These are phyloP conservation scores for Clonostachys sp. DNA, from an alignment of 2,329 filamentous ascomycete genomes.

Conservation along the genomic window DNA sequence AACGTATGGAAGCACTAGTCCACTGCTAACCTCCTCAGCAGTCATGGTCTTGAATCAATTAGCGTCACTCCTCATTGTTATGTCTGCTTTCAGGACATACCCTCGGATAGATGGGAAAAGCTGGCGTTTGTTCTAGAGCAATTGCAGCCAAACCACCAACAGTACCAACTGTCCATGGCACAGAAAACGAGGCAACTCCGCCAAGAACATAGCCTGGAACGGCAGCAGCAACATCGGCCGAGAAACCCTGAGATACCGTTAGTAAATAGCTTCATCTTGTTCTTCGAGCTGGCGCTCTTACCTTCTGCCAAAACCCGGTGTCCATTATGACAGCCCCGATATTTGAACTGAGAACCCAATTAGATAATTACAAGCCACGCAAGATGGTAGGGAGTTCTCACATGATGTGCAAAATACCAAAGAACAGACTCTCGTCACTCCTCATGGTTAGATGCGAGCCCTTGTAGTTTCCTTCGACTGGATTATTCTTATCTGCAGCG, in stretches of 20 bases:
- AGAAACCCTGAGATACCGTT: conserved; percentile 62
- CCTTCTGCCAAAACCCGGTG: conserved; percentile 72
- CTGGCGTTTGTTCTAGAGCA: background rate
- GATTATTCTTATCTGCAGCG: conserved; percentile 17
- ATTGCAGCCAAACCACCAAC: background rate
- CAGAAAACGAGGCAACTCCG: conserved; percentile 81
- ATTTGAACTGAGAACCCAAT: conserved; percentile 42
- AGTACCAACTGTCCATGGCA: conserved; percentile 55
- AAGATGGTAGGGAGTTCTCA: no score
- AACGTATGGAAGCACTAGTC: conserved; percentile 1
- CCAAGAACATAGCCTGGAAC: conserved; percentile 81
- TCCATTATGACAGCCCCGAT: conserved; percentile 61
- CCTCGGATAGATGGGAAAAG: conserved; percentile 3
- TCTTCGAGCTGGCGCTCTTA: no score
- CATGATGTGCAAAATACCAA: conserved; percentile 81
- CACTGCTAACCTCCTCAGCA: conserved; percentile 1
- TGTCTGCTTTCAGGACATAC: no score
- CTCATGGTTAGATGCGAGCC: conserved; percentile 76
- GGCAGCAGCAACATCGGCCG: conserved; percentile 73
- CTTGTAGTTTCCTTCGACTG: conserved; percentile 56
- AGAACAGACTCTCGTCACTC: conserved; percentile 63
- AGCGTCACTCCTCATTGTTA: background rate
- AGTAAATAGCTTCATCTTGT: no score
- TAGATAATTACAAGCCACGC: no score
- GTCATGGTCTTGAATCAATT: background rate